phyloP scores from a whole-genome alignment of 768 basidiomycete genomes.

The Pleurotus pulmonarius region DNA sequence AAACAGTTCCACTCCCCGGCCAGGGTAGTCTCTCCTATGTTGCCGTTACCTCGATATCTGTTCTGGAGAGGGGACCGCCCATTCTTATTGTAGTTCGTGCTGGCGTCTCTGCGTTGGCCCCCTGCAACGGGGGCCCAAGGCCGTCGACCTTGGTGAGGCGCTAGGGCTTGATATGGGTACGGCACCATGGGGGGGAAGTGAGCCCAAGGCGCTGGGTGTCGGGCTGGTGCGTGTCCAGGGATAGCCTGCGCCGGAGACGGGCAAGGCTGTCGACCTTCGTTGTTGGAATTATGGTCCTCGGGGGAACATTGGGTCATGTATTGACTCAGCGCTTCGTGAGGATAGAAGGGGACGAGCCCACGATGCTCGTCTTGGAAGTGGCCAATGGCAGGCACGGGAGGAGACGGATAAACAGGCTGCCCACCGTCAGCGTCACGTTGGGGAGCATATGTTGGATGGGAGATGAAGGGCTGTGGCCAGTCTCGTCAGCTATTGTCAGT shows the following conservation, averaged over 20 bases:
- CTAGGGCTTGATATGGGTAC: neutral
- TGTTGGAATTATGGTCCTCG: neutral
- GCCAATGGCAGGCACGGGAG: neutral
- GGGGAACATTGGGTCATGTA: neutral
- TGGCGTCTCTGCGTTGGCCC: no score
- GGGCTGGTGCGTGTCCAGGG: neutral
- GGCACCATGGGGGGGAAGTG: neutral
- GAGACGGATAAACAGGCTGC: neutral
- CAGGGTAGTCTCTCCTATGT: no score
- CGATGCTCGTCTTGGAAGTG: slow-evolving; percentile 6
- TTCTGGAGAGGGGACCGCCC: no score
- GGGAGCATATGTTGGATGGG: neutral
- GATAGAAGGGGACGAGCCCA: neutral
- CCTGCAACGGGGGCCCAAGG: no score
- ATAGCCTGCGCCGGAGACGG: neutral
- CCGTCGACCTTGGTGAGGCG: no score
- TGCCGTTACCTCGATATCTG: no score
- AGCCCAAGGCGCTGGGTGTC: neutral
- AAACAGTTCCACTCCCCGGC: no score
- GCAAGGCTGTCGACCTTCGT: neutral
- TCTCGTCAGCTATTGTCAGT: no score
- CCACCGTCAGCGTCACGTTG: neutral
- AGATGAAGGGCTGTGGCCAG: neutral
- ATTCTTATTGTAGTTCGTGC: no score
- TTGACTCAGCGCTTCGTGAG: neutral